These are phyloP conservation scores for Kodamaea lidongshanica DNA, from an alignment of 805 yeast species.

Conservation along the genomic window DNA sequence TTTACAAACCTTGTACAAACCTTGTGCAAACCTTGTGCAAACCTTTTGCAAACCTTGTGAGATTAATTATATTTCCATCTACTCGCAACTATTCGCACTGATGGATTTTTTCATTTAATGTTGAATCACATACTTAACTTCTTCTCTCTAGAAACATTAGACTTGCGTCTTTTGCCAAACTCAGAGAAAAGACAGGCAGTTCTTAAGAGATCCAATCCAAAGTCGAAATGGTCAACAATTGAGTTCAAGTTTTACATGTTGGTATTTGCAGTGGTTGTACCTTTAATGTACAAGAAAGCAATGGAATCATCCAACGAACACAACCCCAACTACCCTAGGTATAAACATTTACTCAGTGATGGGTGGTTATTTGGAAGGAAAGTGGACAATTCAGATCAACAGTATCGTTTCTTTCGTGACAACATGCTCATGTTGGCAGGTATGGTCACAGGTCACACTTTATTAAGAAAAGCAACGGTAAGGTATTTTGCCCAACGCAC, in stretches of 20 bases:
- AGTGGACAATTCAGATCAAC: conserved; percentile 89
- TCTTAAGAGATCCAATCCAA: conserved; percentile 28
- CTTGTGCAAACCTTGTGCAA: no score
- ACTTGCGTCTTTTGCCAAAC: conserved; percentile 43
- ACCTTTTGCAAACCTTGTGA: no score
- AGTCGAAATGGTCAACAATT: conserved; percentile 64
- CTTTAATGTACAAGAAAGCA: conserved; percentile 76
- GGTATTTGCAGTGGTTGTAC: conserved; percentile 64
- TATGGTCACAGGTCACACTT: conserved; percentile 49
- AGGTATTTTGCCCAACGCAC: conserved; percentile 28
- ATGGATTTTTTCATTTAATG: conserved; percentile 3
- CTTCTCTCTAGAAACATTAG: conserved; percentile 48
- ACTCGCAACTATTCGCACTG: no score
- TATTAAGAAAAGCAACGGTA: conserved; percentile 38
- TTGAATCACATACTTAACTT: conserved; percentile 24
- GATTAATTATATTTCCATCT: no score
- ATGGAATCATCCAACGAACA: conserved; percentile 71
- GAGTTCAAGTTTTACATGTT: conserved; percentile 70
- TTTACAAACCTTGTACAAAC: no score
- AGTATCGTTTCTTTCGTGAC: conserved; percentile 81
- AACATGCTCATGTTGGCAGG: conserved; percentile 60
- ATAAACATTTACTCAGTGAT: conserved; percentile 52
- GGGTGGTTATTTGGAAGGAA: conserved; percentile 92
- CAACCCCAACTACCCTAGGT: conserved; percentile 66
- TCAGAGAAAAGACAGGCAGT: conserved; percentile 25